phyloP scores from a whole-genome alignment of 164 flowering plant genomes.

The Aristolochia californica region DNA sequence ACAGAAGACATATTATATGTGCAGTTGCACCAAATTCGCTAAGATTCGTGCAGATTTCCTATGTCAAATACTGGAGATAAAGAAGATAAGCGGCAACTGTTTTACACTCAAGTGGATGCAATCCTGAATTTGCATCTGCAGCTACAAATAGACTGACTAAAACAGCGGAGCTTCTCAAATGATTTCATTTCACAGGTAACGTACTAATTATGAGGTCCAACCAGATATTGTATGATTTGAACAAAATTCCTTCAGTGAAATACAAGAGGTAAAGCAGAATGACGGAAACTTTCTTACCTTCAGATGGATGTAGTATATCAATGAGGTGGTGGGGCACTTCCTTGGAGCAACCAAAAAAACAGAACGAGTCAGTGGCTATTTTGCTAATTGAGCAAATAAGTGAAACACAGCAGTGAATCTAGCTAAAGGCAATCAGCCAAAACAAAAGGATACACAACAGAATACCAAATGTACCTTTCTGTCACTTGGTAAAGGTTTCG shows the following conservation, averaged over 20 bases:
- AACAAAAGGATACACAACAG: neutral
- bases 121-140: too few species aligned
- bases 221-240: neutral
- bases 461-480: conserved; percentile 39
- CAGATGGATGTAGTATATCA: conserved; percentile 76
- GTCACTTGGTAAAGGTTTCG: conserved; percentile 69
- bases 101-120: too few species aligned
- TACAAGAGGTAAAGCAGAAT: neutral
- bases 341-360: conserved; percentile 26
- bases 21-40: too few species aligned
- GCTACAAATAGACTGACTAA: too few species aligned
- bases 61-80: too few species aligned
- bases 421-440: neutral
- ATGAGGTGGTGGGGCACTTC: conserved; percentile 90
- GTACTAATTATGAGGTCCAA: too few species aligned
- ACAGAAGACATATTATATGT: too few species aligned
- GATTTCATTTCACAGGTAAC: too few species aligned
- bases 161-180: too few species aligned
- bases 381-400: neutral
- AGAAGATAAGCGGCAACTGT: too few species aligned
- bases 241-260: too few species aligned
- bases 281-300: conserved; percentile 38
- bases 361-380: neutral
- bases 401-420: neutral
- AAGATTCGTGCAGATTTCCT: too few species aligned